phyloP scores from a whole-genome alignment of 2,329 filamentous ascomycete genomes.

The Rosellinia necatrix region DNA sequence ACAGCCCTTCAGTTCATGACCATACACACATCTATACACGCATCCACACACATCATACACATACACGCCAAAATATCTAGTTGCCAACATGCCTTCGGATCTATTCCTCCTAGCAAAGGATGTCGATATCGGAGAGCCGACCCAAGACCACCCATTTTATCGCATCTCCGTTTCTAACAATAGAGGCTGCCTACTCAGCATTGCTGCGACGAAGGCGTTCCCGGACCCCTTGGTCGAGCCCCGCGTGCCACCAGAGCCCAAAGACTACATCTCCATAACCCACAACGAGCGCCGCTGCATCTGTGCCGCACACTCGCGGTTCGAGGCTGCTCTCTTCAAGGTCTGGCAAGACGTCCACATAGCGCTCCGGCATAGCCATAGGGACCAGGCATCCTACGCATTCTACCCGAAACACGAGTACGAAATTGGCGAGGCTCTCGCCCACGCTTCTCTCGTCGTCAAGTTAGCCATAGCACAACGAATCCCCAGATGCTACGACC shows the following conservation, averaged over 20 bases:
- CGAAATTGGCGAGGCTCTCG: not conserved
- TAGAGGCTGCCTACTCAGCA: not conserved
- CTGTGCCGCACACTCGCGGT: not conserved
- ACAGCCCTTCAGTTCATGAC: not conserved
- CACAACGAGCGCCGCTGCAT: not conserved
- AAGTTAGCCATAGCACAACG: not conserved
- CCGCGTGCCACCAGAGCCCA: not conserved
- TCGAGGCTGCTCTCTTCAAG: not conserved
- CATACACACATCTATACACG: not conserved
- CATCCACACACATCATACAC: not conserved
- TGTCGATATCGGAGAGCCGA: not conserved
- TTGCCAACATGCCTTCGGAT: conserved; percentile 7
- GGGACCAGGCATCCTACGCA: not conserved
- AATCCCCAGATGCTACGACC: not conserved
- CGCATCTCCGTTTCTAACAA: not conserved
- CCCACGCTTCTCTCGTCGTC: conserved; percentile 7
- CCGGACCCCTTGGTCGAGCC: not conserved
- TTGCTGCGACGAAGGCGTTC: conserved; percentile 6
- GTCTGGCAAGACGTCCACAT: conserved; percentile 7
- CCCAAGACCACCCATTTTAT: not conserved
- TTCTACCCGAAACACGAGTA: conserved; percentile 9
- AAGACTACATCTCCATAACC: not conserved
- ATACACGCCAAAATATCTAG: too few species aligned
- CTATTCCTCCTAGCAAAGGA: conserved; percentile 10
- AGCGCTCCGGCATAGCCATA: not conserved